A percentile compares a stretch with the other conserved stretches of the same genome.
These are phyloP conservation scores for Prunella vulgaris DNA, from an alignment of 257 asterid genomes.

Conservation along the genomic window DNA sequence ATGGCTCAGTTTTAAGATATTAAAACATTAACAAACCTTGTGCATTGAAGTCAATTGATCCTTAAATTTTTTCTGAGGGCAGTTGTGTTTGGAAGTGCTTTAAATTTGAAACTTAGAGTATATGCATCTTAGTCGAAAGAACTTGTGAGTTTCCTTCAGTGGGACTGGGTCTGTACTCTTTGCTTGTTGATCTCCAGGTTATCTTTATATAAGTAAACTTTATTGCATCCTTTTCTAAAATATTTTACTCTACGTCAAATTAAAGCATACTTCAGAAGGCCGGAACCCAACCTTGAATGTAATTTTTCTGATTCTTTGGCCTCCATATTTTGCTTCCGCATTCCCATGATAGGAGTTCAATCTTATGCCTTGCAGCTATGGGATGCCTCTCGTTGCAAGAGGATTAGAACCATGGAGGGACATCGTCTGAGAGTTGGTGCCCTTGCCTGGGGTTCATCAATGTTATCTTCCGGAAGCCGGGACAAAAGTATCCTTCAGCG, in stretches of 20 bases:
- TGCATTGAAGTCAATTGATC: not conserved
- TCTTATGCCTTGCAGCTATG: constrained; percentile 38
- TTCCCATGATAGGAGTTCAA: not conserved
- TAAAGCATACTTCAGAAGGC: not conserved
- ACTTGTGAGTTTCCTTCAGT: not conserved
- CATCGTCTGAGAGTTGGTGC: constrained; percentile 90
- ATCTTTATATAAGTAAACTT: not conserved
- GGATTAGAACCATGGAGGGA: constrained; percentile 91
- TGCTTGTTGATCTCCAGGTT: too few relatives aligned
- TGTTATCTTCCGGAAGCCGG: constrained; percentile 87
- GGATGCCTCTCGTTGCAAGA: constrained; percentile 80
- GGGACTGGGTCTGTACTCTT: not conserved
- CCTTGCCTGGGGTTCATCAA: constrained; percentile 87
- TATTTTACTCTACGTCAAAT: not conserved
- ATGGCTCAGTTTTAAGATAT: not conserved
- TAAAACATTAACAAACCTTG: not conserved
- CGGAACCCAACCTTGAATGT: not conserved
- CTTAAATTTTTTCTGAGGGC: not conserved
- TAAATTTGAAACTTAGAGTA: not conserved
- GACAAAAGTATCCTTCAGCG: constrained; percentile 92
- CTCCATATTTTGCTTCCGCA: not conserved
- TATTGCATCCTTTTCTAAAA: not conserved
- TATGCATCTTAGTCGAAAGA: not conserved
- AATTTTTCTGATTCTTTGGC: not conserved
- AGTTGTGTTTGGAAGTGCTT: not conserved